Conservation (phyloP, 306 rosid genomes). For the Acacia confusa region DNA sequence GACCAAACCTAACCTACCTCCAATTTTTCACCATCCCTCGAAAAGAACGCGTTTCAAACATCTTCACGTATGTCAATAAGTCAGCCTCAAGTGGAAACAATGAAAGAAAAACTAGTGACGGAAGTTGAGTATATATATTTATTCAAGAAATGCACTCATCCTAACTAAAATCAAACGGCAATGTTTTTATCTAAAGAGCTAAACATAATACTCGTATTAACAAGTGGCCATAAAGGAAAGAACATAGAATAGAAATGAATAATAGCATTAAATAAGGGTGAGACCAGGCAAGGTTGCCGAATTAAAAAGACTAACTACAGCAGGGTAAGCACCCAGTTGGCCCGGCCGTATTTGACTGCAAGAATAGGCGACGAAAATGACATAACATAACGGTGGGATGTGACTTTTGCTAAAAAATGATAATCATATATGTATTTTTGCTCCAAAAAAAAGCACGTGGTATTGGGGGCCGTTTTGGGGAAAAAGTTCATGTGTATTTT, state of each 20-base stretch:
- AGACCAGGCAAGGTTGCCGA: neutral
- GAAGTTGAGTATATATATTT: neutral
- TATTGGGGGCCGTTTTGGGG: too few species aligned
- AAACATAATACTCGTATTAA: neutral
- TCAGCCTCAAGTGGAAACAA: neutral
- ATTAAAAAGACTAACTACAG: neutral
- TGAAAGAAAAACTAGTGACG: neutral
- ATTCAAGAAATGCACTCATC: neutral
- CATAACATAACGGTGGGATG: too few species aligned
- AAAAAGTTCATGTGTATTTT: too few species aligned
- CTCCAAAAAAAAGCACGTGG: too few species aligned
- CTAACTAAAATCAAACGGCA: neutral
- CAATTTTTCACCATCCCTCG: neutral
- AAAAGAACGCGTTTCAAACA: neutral
- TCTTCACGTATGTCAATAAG: neutral
- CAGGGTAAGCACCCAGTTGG: neutral
- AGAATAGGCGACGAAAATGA: neutral
- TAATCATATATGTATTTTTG: too few species aligned
- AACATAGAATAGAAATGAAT: neutral
- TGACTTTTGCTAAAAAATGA: too few species aligned
- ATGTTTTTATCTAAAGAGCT: neutral
- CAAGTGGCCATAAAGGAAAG: neutral
- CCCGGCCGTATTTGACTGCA: neutral
- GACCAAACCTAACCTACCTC: neutral
- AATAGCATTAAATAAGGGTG: neutral